Base-by-base conservation (phyloP, 805 yeast genomes). In the Ogataea angusta region DNA sequence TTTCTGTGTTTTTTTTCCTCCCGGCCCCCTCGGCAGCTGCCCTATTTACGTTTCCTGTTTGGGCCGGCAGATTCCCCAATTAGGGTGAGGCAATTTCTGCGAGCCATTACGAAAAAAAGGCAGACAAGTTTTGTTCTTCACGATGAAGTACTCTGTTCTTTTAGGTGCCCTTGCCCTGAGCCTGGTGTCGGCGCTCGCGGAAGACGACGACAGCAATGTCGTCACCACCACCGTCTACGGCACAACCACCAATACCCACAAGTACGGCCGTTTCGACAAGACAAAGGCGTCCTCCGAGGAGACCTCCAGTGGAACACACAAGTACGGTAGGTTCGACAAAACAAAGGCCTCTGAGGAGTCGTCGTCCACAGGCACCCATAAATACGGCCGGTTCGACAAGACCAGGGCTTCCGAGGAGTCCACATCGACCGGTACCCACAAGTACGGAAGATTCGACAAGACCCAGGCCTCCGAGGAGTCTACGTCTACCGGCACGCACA, bases 231-330 rank as follows among this genome's bases (percentile, higher is more conserved):
- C 66, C 41, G 66, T 56, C 45, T 56, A 58, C 46, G 67, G 63
- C 46, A 45, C 55, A 26, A 58, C 54, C 43, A 52, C 60, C 40
- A 45, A 48, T 48, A 49, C 52, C 62, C 33, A 51, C 60, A 16
- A 61, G 51, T 68, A 67, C 49, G 85, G 85, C 51, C 70, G 69
- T 56, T 77, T 77, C 57, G 70, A 77, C 69, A 72, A 70, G 56
- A 70, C 75, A 36, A 57, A 57, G 47, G 44, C 29, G 21, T 52
- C 64, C 10, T 41, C 56, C 5, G 47, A 60, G 13, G 51, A 71
- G 6, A 46, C 62, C 36, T 46, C 62, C 26, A 49, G 54, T 55
- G 62, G 66, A 19, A 72, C 76, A 41, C 78, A 71, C 64, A 64
- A 57, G 45, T 59, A 61, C 47, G 79, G 79, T 38, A 67, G 68